phyloP scores from a whole-genome alignment of 306 rosid genomes.

The Medicago truncatula region MtrunA17r5.0-ANR NC_053048.1:43098001-43098500 shows the following conservation, averaged over 20 bases:
- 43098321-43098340: too few relatives aligned
- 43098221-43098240: slow-evolving; percentile 8
- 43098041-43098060: background rate
- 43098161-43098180: background rate
- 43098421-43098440: slow-evolving; percentile 27
- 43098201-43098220: background rate
- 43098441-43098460: slow-evolving; percentile 26
- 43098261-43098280: slow-evolving; percentile 7
- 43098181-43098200: slow-evolving; percentile 5
- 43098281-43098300: slow-evolving; percentile 4
- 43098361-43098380: slow-evolving; percentile 24
- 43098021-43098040: background rate
- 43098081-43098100: background rate
- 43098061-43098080: background rate
- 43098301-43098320: too few relatives aligned
- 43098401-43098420: slow-evolving; percentile 18
- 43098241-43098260: background rate
- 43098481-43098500: slow-evolving; percentile 14
- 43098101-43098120: background rate
- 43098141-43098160: background rate
- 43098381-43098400: slow-evolving; percentile 18
- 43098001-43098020: background rate
- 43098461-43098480: slow-evolving; percentile 21
- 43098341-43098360: too few relatives aligned
- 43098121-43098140: background rate